These are phyloP conservation scores for Penicillium sp. DNA, from an alignment of 2,329 filamentous ascomycete genomes.

Conservation along the genomic window DNA sequence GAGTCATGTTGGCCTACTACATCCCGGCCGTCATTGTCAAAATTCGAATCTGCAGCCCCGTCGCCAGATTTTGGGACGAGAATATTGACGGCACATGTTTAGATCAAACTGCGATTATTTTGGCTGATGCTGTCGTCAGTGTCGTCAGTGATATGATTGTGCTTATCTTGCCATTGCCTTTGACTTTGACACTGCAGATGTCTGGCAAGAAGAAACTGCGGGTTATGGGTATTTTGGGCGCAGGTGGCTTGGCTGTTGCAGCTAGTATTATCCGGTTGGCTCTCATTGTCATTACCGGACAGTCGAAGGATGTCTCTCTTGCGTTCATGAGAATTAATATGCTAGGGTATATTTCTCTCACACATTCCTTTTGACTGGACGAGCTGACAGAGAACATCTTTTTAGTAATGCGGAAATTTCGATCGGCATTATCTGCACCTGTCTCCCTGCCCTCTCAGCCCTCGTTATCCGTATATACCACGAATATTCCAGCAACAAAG, in stretches of 20 bases:
- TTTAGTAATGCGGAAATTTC: slow-evolving; percentile 41
- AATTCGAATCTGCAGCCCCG: slow-evolving; percentile 45
- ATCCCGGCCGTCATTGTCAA: slow-evolving; percentile 45
- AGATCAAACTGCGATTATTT: slow-evolving; percentile 43
- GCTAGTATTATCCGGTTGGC: slow-evolving; percentile 31
- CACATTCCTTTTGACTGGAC: slow-evolving; percentile 23
- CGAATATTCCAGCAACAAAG: slow-evolving; percentile 29
- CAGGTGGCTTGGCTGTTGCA: slow-evolving; percentile 41
- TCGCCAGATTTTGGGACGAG: slow-evolving; percentile 43
- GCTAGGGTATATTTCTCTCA: slow-evolving; percentile 34
- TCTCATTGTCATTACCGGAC: slow-evolving; percentile 25
- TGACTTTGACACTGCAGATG: slow-evolving; percentile 47
- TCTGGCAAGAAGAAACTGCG: slow-evolving; percentile 48
- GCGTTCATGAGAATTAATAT: slow-evolving; percentile 34
- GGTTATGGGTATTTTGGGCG: slow-evolving; percentile 50
- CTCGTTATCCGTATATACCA: slow-evolving; percentile 35
- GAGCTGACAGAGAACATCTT: slow-evolving; percentile 29
- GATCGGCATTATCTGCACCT: slow-evolving; percentile 44
- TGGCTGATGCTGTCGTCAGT: slow-evolving; percentile 58
- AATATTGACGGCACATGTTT: slow-evolving; percentile 24
- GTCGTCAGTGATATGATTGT: slow-evolving; percentile 58
- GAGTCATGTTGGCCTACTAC: slow-evolving; percentile 43
- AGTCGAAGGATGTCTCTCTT: slow-evolving; percentile 26
- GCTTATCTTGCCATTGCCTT: slow-evolving; percentile 51
- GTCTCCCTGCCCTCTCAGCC: slow-evolving; percentile 40